A percentile compares a stretch with the other conserved stretches of the same genome.
Conservation (phyloP, 352 stramenopile genomes). For the Thalassiosira allenii region DNA sequence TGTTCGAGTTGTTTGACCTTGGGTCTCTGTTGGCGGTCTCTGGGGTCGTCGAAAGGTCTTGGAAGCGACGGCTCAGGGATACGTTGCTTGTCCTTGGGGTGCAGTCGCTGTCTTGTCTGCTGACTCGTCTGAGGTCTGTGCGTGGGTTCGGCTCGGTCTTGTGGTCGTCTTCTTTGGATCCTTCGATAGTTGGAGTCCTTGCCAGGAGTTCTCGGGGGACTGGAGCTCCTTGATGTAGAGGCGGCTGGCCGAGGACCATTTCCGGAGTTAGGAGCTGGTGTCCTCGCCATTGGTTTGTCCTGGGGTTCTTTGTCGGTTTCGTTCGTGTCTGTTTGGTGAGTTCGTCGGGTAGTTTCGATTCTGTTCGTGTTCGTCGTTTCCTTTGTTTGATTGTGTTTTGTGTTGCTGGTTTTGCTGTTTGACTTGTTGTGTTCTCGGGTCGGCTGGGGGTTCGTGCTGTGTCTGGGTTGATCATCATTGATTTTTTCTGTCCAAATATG, state of each 20-base stretch:
- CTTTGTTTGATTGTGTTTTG: background rate
- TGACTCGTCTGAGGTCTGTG: background rate
- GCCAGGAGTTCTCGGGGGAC: too few relatives aligned
- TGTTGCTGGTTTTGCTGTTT: background rate
- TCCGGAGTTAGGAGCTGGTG: too few relatives aligned
- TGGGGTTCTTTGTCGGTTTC: too few relatives aligned
- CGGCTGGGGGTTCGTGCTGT: background rate
- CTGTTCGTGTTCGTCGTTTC: background rate
- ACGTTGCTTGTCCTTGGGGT: background rate
- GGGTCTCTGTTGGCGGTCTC: background rate
- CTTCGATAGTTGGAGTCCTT: background rate
- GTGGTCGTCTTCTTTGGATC: too few relatives aligned
- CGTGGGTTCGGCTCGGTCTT: background rate
- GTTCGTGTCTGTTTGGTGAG: too few relatives aligned
- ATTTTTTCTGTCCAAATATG: background rate
- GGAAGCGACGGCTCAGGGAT: too few relatives aligned
- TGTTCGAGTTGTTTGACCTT: too few relatives aligned
- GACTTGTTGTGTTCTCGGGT: background rate
- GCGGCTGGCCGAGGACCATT: too few relatives aligned
- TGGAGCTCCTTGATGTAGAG: too few relatives aligned
- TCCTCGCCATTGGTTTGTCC: too few relatives aligned
- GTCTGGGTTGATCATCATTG: background rate
- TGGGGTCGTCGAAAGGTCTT: background rate
- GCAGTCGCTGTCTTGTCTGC: background rate
- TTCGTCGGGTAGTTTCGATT: background rate